Conservation (phyloP, 495 filamentous ascomycete species). For the Aspergillus funiculosus region DNA sequence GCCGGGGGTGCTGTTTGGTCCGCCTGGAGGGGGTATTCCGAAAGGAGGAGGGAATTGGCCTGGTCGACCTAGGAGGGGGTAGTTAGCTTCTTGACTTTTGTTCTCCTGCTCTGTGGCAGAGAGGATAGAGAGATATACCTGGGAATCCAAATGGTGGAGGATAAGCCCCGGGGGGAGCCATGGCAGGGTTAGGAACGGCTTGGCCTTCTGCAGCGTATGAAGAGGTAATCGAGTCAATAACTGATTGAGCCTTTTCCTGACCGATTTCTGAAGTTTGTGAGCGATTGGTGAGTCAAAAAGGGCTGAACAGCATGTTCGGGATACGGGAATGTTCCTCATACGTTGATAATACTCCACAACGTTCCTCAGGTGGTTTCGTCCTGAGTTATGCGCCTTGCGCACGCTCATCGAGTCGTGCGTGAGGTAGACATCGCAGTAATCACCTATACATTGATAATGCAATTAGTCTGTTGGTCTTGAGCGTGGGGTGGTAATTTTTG, state of each 20-base stretch:
- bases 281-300: not conserved
- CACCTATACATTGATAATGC: conserved; percentile 53
- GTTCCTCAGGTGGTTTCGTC: conserved; percentile 93
- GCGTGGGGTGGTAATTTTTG: not conserved
- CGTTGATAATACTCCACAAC: conserved; percentile 98
- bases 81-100: conserved; percentile 19
- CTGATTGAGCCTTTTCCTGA: conserved; percentile 95
- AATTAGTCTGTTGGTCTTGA: conserved; percentile 10
- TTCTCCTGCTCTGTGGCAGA: conserved; percentile 1
- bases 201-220: conserved; percentile 94
- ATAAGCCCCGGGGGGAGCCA: conserved; percentile 48
- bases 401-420: conserved; percentile 99
- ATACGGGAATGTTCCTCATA: conserved; percentile 36
- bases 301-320: not conserved
- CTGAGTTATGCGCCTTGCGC: conserved; percentile 95
- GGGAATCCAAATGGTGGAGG: conserved; percentile 54
- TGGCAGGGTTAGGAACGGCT: conserved; percentile 73
- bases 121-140: conserved; percentile 32
- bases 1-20: conserved; percentile 36
- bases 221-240: conserved; percentile 94
- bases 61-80: conserved; percentile 30
- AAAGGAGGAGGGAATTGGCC: conserved; percentile 54
- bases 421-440: conserved; percentile 99
- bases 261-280: conserved; percentile 66
- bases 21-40: conserved; percentile 45